A percentile compares a stretch with the other conserved stretches of the same genome.
phyloP scores from a whole-genome alignment of 306 rosid species.

The Pyrus betulifolia region DNA sequence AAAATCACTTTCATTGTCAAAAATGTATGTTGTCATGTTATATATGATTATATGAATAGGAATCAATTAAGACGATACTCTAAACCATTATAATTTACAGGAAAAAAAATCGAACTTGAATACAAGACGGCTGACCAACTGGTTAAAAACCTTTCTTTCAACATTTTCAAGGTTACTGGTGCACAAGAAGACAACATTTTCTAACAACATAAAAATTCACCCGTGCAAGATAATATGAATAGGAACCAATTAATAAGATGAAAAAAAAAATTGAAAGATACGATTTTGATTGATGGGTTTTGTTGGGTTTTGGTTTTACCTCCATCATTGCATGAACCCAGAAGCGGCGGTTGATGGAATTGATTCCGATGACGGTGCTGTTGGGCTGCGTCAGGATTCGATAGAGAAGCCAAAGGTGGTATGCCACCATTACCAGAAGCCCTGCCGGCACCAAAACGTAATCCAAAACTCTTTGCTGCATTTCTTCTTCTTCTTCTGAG shows the following conservation, averaged over 20 bases:
- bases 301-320: conserved; percentile 27
- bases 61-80: too few species aligned
- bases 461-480: conserved; percentile 54
- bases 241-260: neutral
- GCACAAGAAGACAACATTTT: neutral
- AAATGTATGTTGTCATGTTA: neutral
- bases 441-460: conserved; percentile 55
- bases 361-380: conserved; percentile 69
- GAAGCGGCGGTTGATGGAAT: conserved; percentile 72
- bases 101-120: neutral
- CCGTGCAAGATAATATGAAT: neutral
- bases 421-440: conserved; percentile 41
- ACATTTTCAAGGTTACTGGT: too few species aligned
- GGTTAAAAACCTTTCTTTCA: too few species aligned
- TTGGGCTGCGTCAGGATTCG: conserved; percentile 50
- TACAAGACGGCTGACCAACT: neutral
- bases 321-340: conserved; percentile 96
- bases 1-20: neutral
- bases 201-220: neutral
- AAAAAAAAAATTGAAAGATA: too few species aligned
- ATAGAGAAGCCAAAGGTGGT: conserved; percentile 74
- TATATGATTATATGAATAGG: too few species aligned
- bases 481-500: neutral
- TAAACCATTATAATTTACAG: neutral
- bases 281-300: neutral